Percentiles rank a stretch among this genome's conserved stretches.
These are phyloP conservation scores for Trichoderma simmonsii DNA, from an alignment of 2,329 filamentous ascomycete genomes.

Conservation along the genomic window DNA sequence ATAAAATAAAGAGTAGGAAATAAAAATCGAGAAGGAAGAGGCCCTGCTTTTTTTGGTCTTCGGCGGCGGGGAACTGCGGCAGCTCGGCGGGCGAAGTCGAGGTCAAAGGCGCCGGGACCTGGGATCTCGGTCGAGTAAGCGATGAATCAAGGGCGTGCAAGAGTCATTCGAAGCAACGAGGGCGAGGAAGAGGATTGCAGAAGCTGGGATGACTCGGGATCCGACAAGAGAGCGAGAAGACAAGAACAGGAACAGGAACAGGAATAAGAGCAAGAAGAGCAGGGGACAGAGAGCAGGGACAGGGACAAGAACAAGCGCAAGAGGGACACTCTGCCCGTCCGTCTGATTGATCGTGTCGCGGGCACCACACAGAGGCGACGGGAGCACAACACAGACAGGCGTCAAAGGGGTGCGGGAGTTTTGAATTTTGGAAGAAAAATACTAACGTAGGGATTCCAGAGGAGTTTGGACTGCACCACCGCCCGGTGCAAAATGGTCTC, in stretches of 20 bases:
- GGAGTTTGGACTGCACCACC: constrained; percentile 1
- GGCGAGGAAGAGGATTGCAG: not conserved
- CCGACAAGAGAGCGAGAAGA: not conserved
- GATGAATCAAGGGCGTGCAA: constrained; percentile 17
- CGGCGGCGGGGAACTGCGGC: constrained; percentile 3
- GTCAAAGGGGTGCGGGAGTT: not conserved
- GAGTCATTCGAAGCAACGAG: constrained; percentile 10
- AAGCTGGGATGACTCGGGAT: not conserved
- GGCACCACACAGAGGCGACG: not conserved
- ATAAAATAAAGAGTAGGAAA: not conserved
- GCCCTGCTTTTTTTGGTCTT: not conserved
- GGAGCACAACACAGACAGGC: not conserved
- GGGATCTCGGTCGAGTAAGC: constrained; percentile 19
- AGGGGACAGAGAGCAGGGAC: not conserved
- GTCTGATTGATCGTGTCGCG: not conserved
- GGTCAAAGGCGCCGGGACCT: constrained; percentile 17
- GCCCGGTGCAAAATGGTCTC: constrained; percentile 6
- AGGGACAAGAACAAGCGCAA: constrained; percentile 8
- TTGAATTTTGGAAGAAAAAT: not conserved
- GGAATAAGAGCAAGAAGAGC: not conserved
- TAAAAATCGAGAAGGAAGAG: not conserved
- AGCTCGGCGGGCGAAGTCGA: constrained; percentile 11
- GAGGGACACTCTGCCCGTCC: not conserved
- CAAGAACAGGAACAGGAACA: not conserved
- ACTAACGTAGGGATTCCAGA: constrained; percentile 9